A percentile compares a stretch with the other conserved stretches of the same genome.
Conservation (phyloP, 2,329 filamentous ascomycete species). For the Arthroderma sp. region DNA sequence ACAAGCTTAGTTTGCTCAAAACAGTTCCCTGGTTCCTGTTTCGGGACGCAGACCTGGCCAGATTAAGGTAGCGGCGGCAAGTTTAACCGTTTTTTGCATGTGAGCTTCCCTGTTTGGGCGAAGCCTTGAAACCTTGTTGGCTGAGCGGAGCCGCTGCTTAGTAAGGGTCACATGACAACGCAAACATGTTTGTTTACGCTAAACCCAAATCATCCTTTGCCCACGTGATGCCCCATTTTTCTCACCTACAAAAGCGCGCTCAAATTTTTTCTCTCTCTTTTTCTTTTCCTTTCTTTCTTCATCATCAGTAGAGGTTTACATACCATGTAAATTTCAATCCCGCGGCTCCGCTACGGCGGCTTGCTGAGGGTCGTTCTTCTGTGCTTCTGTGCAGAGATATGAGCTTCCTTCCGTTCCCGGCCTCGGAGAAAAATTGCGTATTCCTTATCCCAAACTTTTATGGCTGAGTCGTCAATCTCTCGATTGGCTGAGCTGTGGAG, state of each 20-base stretch:
- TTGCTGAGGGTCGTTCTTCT: conserved; percentile 38
- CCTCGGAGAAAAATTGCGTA: conserved; percentile 31
- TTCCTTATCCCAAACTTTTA: conserved; percentile 34
- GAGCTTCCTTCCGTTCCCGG: conserved; percentile 40
- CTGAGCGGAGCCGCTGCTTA: too few relatives aligned
- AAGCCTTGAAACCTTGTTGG: too few relatives aligned
- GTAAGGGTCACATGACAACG: too few relatives aligned
- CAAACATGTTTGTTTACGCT: conserved; percentile 1
- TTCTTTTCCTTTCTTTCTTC: conserved; percentile 27
- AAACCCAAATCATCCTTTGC: not conserved
- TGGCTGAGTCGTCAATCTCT: conserved; percentile 30
- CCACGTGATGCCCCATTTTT: conserved; percentile 3
- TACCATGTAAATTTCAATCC: conserved; percentile 35
- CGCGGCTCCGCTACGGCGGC: conserved; percentile 35
- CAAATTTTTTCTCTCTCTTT: conserved; percentile 6
- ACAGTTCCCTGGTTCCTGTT: too few relatives aligned
- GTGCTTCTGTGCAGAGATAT: conserved; percentile 23
- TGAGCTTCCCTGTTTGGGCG: too few relatives aligned
- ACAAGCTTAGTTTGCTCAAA: too few relatives aligned
- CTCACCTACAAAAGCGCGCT: conserved; percentile 19
- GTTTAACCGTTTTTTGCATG: too few relatives aligned
- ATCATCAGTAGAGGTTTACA: conserved; percentile 43
- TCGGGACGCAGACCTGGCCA: too few relatives aligned
- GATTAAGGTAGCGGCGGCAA: too few relatives aligned
- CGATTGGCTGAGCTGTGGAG: conserved; percentile 36